These are phyloP conservation scores for Leishmania tropica DNA, from an alignment of 208 protist genomes.

Conservation along the genomic window DNA sequence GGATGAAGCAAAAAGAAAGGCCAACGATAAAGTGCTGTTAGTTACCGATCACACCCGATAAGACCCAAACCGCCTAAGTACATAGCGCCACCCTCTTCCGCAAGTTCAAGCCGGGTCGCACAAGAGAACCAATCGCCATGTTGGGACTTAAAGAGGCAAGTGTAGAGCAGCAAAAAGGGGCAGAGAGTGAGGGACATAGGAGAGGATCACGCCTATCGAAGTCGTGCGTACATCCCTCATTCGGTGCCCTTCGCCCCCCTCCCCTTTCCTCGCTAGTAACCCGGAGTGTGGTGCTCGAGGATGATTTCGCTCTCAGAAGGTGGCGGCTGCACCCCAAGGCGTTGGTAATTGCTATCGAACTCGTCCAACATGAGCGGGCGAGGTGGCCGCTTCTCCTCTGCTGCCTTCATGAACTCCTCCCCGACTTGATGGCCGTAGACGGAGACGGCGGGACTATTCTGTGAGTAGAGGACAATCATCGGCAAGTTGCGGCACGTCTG, in stretches of 20 bases:
- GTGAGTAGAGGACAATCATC: constrained; percentile 84
- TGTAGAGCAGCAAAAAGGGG: not conserved
- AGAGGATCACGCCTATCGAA: not conserved
- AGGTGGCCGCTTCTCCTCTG: constrained; percentile 56
- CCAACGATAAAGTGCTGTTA: not conserved
- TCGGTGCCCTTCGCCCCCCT: not conserved
- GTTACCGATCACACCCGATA: not conserved
- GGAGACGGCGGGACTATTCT: constrained; percentile 60
- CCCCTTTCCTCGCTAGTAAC: not conserved
- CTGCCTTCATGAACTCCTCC: constrained; percentile 56
- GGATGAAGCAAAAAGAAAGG: not conserved
- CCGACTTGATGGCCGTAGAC: constrained; percentile 73
- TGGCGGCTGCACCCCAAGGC: constrained; percentile 56
- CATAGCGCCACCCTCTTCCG: not conserved
- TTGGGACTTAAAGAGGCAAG: too few relatives aligned
- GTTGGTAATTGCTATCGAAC: constrained; percentile 66
- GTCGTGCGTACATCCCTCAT: not conserved
- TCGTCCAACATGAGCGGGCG: constrained; percentile 48
- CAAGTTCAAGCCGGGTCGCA: not conserved
- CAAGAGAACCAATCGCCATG: not conserved
- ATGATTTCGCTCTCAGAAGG: constrained; percentile 68
- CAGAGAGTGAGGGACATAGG: not conserved
- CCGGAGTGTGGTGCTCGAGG: constrained; percentile 14
- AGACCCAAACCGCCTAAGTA: not conserved
- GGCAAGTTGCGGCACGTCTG: constrained; percentile 64